Evolutionary conservation across 495 filamentous ascomycete species (phyloP), one percentile per base, ranked within the genome.

Genomic region (Tetracladium marchalianum): DNA sequence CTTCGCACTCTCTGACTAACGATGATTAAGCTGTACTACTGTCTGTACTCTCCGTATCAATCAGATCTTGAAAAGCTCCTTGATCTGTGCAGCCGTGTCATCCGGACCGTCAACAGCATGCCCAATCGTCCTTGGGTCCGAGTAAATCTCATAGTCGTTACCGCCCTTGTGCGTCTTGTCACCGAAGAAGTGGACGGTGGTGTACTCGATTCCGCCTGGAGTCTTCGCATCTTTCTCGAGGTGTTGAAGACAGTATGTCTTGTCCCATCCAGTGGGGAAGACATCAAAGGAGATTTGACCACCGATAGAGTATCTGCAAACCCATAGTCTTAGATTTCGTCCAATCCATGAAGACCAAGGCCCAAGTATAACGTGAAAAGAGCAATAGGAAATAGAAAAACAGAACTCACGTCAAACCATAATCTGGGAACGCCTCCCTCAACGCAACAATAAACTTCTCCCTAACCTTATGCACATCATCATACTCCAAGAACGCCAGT

Each of bases 231-330:
- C 92, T 44, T 78, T 75, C 66, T 85, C 84, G 27, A 98, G 62
- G 63, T 96, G 89, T 56, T 77, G 73, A 53, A 98, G 69, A 66
- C 90, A 95, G 71, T 90, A 98, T n/a, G 85, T 93, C 76, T 97
- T 98, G 67, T 98, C 90, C 92, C 92, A 98, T 54, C 92, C 92
- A 1, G 68, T 80, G 42, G 92, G 92, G 74, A 98, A 98, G 50
- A 96, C 87, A 61, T 98, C 92, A 69, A 98, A 98, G 46, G 87
- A 95, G 61, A 98, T 94, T 57, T 96, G 87, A 35, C 92, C 92
- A 53, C 92, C 92, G 56, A 98, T 89, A 38, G 87, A 90, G 71
- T 80, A 95, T 22, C 86, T 90, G 47, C 24, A 39, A 47, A 37
- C 45, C 36, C 15, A 27, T 7, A 37, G 2, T n/a, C n/a, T 46